Evolutionary conservation across 2,329 filamentous ascomycete species (phyloP).

Genomic region (Chlorencoelia australis): DNA sequence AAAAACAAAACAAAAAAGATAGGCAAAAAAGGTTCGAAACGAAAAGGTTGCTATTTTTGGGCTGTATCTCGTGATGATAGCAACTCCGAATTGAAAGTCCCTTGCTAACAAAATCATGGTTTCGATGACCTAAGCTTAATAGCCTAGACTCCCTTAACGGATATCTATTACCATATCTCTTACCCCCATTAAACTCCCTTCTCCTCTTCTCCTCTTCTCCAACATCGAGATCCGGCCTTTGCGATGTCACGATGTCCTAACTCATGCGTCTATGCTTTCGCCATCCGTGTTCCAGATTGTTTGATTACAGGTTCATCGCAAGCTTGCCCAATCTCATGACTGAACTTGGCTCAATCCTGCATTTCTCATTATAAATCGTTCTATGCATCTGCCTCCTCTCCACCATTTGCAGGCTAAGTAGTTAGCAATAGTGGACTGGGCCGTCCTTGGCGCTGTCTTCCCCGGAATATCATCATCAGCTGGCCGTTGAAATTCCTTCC

Average conservation of each 20-base stretch:
- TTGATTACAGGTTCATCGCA: constrained; percentile 2
- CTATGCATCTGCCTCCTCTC: constrained; percentile 5
- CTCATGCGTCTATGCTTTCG: not conserved
- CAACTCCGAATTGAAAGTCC: too few species aligned
- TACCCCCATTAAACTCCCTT: constrained; percentile 7
- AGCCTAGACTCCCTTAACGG: too few species aligned
- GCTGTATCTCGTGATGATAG: too few species aligned
- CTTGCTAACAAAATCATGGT: too few species aligned
- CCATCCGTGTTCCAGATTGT: constrained; percentile 1
- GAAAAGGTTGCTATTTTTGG: too few species aligned
- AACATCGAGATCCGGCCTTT: too few species aligned
- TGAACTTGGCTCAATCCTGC: constrained; percentile 21
- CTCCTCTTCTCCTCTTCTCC: too few species aligned
- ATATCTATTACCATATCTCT: constrained; percentile 3
- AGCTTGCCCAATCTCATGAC: constrained; percentile 19
- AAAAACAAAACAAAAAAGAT: not conserved
- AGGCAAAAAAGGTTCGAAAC: too few species aligned
- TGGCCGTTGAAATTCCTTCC: not conserved
- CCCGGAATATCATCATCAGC: constrained; percentile 4
- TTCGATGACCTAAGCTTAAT: too few species aligned
- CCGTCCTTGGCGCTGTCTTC: not conserved
- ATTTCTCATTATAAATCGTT: constrained; percentile 19
- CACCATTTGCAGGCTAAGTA: constrained; percentile 1
- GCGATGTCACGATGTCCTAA: too few species aligned
- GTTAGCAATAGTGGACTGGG: too few species aligned